Base-by-base conservation (phyloP, 1,139 yeast genomes). In the Petasospora fabianii region DNA sequence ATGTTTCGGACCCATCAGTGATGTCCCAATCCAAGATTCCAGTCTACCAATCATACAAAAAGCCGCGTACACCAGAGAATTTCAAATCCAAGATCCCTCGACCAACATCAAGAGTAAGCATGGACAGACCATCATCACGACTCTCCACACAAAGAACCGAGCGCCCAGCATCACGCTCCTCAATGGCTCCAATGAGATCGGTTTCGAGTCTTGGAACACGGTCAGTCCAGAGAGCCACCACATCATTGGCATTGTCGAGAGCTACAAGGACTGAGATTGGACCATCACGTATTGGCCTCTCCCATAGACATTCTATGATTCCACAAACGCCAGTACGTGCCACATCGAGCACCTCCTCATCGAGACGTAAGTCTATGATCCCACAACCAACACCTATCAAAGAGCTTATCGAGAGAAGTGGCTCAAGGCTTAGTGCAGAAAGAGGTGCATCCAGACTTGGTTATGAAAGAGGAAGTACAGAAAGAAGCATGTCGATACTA, bases 361-460 rank as follows among this genome's bases (percentile, higher is more conserved):
- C 38, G 22, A 36, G 51, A 30, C 27, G 39, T 3, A 39, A 30
- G 18, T 49, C 55, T 6, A 26, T 48, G 35, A 13, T 53, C 11
- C 55, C 53, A 27, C 53, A 50, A 19, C 56, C 55, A 6, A 51
- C 56, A 3, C 56, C 56, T 2, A 33, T 53, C 13, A 43, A 43
- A 17, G 52, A 51, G 13, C 37, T 51, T 0, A 37, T 48, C 3
- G 51, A 48, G 31, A 32, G 45, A 24, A 36, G 45, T 16, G 24
- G 38, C 9, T 43, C 48, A 11, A 37, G 39, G 18, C 21, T 21
- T 27, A 31, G 38, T 17, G 36, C 13, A 8, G 27, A 24, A 12
- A 24, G 27, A 12, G 37, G 16, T 15, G 24, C 39, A 10, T 43
- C 48, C 6, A 37, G 39, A 18, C 19, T 18, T 29, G 28, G 38